These are phyloP conservation scores for Curvularia spicifera DNA, from an alignment of 2,329 filamentous ascomycete species.

Conservation along the genomic window DNA sequence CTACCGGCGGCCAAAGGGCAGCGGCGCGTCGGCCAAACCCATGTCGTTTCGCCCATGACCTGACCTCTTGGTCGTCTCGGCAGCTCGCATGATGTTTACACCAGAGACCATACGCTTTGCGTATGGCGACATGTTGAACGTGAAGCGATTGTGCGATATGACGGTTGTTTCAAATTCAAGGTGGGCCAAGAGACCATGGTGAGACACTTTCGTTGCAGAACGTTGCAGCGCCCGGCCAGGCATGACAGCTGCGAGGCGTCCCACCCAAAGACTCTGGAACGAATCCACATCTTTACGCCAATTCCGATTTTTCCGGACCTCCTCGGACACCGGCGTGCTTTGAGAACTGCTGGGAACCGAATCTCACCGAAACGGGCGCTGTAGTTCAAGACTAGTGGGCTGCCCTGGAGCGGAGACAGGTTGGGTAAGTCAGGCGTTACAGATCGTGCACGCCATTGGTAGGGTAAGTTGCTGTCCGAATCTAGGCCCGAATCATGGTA, in stretches of 20 bases:
- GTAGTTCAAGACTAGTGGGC: neutral
- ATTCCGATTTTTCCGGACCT: neutral
- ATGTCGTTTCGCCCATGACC: slow-evolving; percentile 31
- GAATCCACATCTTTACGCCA: neutral
- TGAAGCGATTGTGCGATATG: slow-evolving; percentile 22
- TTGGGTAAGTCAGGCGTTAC: neutral
- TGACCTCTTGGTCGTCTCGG: slow-evolving; percentile 21
- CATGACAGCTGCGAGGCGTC: neutral
- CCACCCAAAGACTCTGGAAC: neutral
- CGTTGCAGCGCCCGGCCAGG: slow-evolving; percentile 10
- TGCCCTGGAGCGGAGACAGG: neutral
- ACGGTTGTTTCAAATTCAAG: slow-evolving; percentile 31
- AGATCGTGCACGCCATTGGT: neutral
- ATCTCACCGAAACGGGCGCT: neutral
- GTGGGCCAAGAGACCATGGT: slow-evolving; percentile 33
- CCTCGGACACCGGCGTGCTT: neutral
- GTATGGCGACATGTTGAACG: slow-evolving; percentile 16
- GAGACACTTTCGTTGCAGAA: slow-evolving; percentile 30
- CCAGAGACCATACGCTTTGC: slow-evolving; percentile 26
- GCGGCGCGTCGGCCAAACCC: slow-evolving; percentile 34
- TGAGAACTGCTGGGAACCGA: neutral
- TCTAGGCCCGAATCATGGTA: neutral
- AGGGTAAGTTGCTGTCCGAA: neutral
- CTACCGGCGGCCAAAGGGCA: slow-evolving; percentile 17
- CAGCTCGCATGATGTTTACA: slow-evolving; percentile 28